A percentile compares a stretch with the other conserved stretches of the same genome.
These are phyloP conservation scores for Tetraselmis striata DNA, from an alignment of 139 green algal species.

Conservation along the genomic window DNA sequence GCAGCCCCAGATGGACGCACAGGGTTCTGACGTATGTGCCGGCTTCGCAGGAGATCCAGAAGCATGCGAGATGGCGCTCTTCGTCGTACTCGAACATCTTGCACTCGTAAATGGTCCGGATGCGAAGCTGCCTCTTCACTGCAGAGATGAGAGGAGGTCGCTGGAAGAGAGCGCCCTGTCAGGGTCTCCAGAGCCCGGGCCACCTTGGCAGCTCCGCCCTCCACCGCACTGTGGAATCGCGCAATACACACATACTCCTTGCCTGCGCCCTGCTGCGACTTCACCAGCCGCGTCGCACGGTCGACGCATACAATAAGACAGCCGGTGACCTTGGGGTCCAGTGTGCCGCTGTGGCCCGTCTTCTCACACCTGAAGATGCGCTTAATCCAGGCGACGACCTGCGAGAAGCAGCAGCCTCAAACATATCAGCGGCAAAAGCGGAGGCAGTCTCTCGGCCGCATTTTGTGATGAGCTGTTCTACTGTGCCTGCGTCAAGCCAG, in stretches of 20 bases:
- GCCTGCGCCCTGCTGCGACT: conserved; percentile 94
- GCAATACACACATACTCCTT: conserved; percentile 98
- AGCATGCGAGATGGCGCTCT: conserved; percentile 87
- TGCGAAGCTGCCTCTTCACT: conserved; percentile 96
- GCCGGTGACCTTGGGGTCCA: conserved; percentile 92
- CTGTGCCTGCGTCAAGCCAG: too few species aligned
- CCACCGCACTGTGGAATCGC: conserved; percentile 65
- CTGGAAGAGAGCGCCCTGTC: conserved; percentile 84
- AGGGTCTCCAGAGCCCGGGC: conserved; percentile 68
- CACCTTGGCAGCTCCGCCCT: conserved; percentile 61
- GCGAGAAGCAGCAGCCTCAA: too few species aligned
- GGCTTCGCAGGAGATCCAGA: conserved; percentile 95
- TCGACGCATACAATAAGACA: conserved; percentile 97
- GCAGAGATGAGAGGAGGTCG: conserved; percentile 95
- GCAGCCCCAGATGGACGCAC: conserved; percentile 94
- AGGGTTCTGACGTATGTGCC: conserved; percentile 96
- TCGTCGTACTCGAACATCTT: conserved; percentile 95
- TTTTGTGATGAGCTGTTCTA: too few species aligned
- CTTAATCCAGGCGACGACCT: conserved; percentile 89
- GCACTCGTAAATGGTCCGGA: conserved; percentile 93
- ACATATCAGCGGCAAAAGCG: too few species aligned
- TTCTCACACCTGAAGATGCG: conserved; percentile 98
- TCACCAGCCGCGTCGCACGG: conserved; percentile 95
- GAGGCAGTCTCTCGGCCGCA: too few species aligned
- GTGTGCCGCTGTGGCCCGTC: conserved; percentile 93